Evolutionary conservation across 2,329 filamentous ascomycete genomes (phyloP), one percentile per base, ranked within the genome.

Genomic region (Aspergillus bombycis): DNA sequence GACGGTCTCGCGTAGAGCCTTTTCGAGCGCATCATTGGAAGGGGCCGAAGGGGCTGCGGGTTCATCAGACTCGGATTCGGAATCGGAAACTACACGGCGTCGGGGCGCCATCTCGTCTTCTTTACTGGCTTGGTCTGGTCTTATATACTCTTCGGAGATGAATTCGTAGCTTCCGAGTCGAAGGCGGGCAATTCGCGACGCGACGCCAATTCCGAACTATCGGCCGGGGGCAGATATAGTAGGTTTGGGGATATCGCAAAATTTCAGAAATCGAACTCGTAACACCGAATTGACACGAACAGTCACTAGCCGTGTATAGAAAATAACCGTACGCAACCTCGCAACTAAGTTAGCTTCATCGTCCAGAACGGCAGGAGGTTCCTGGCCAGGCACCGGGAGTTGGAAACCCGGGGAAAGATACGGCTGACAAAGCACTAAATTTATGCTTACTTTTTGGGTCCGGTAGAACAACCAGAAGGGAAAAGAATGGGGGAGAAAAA

Each of bases 1-100:
- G 36, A 81, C 79, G 16, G 74, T 71, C 60, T 78, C 72, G 48
- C 80, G 77, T 52, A 82, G 67, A 23, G 70, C 74, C 46, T 74
- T 71, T 63, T 80, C 78, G n/a, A 82, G 66, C 16, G 58, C 50
- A 28, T 71, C 63, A 54, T 80, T 74, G 6, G 79, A 76, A 19
- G 75, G 77, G 6, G 66, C 36, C 0, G 62, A 61, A 3, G 66
- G 60, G 9, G 38, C 43, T 2, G 67, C 58, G 2, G 59, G 57
- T 30, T 72, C 67, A 23, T 77, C 72, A 8, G 67, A 65, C 41
- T 77, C 72, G 1, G 73, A 72, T n/a, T 71, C 69, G 30, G 71
- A 74, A 41, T 76, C 73, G 14, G 72, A 72, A 61, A 80, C 67
- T 21, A 67, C 68, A 57, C 72, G 72, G 16, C 32, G 52, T 66